Evolutionary conservation across 306 rosid genomes (phyloP).

Genomic region (Quercus rubra): DNA sequence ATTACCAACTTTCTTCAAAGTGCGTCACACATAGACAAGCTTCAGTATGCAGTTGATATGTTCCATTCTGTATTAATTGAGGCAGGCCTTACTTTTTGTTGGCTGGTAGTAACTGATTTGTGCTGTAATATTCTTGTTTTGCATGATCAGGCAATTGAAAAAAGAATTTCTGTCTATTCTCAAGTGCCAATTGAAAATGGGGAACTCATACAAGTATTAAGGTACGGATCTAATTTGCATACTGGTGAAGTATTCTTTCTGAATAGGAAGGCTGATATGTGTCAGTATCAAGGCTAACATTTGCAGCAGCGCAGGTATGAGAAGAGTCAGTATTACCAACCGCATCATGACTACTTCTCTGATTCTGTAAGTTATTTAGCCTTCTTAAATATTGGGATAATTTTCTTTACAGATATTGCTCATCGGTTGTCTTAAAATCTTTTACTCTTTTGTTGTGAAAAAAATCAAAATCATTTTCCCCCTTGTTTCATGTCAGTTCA

Average conservation of each 20-base stretch:
- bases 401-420: constrained; percentile 8
- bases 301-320: constrained; percentile 97
- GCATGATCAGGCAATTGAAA: constrained; percentile 83
- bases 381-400: not conserved
- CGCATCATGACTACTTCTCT: constrained; percentile 97
- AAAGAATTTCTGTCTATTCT: constrained; percentile 85
- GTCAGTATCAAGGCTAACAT: constrained; percentile 58
- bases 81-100: not conserved
- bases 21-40: not conserved
- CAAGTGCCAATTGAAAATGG: constrained; percentile 94
- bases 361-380: constrained; percentile 69
- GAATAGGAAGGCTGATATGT: constrained; percentile 16
- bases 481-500: constrained; percentile 50
- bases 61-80: not conserved
- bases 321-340: constrained; percentile 77
- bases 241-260: not conserved
- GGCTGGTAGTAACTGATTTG: constrained; percentile 1
- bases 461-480: constrained; percentile 8
- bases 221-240: constrained; percentile 55
- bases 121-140: constrained; percentile 28
- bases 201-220: constrained; percentile 88
- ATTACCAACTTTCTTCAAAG: not conserved
- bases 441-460: constrained; percentile 9
- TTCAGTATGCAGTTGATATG: not conserved
- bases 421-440: constrained; percentile 15